A percentile compares a stretch with the other conserved stretches of the same genome.
These are phyloP conservation scores for Parasarocladium wereldwijsianum DNA, from an alignment of 2,329 filamentous ascomycete genomes.

Conservation along the genomic window DNA sequence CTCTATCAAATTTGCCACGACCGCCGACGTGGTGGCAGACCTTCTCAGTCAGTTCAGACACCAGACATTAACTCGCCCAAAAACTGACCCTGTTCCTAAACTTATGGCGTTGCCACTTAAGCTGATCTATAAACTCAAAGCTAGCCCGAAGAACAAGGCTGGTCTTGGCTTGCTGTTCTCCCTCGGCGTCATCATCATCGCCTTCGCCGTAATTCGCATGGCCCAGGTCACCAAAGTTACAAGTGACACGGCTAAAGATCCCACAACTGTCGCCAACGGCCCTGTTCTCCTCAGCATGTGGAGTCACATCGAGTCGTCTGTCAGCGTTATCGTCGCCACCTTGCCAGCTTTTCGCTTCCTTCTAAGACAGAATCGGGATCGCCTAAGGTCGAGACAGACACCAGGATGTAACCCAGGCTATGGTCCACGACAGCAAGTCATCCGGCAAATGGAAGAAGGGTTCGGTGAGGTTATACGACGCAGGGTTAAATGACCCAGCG, in stretches of 20 bases:
- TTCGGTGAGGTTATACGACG: not conserved
- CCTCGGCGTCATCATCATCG: conserved; percentile 6
- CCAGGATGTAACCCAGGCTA: too few relatives aligned
- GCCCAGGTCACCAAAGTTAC: conserved; percentile 5
- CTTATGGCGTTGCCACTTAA: too few relatives aligned
- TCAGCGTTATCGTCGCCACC: conserved; percentile 7
- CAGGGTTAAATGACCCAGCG: conserved; percentile 1
- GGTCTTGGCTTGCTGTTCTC: conserved; percentile 7
- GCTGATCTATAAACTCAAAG: too few relatives aligned
- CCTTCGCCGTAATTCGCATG: conserved; percentile 6
- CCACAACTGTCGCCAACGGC: conserved; percentile 6
- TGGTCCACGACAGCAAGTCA: conserved; percentile 2
- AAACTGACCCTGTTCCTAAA: too few relatives aligned
- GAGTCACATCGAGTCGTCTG: conserved; percentile 7
- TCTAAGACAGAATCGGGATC: conserved; percentile 5
- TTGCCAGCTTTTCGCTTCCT: conserved; percentile 7
- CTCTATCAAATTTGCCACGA: too few relatives aligned
- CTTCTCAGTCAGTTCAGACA: too few relatives aligned
- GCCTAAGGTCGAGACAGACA: too few relatives aligned
- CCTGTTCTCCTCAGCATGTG: conserved; percentile 7
- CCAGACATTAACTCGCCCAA: too few relatives aligned
- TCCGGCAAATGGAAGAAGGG: not conserved
- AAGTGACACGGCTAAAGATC: conserved; percentile 5
- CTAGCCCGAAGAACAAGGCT: too few relatives aligned
- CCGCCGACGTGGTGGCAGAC: too few relatives aligned